Conservation (phyloP, 2,329 filamentous ascomycete species). For the Cercospora brassicicola region DNA sequence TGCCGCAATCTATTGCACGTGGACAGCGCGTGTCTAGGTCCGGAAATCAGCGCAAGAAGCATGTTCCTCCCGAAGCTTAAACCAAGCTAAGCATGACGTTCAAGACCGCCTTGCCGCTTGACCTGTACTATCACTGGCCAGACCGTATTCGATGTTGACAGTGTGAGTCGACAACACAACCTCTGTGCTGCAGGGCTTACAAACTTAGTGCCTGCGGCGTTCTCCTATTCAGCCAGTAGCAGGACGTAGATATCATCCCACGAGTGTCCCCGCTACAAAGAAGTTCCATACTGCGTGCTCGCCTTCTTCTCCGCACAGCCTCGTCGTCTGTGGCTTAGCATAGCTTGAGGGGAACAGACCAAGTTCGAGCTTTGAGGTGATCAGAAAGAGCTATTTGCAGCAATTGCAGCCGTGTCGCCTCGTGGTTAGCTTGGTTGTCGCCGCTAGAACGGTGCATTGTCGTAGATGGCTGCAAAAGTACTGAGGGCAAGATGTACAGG, state of each 20-base stretch:
- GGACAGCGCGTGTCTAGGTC: background rate
- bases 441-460: background rate
- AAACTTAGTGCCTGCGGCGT: background rate
- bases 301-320: slow-evolving; percentile 6
- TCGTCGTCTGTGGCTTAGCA: slow-evolving; percentile 8
- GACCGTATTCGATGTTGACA: background rate
- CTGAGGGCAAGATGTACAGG: background rate
- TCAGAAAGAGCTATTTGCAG: background rate
- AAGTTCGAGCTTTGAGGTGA: background rate
- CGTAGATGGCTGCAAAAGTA: background rate
- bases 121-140: background rate
- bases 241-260: background rate
- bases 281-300: background rate
- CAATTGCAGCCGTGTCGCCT: background rate
- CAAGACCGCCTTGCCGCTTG: background rate
- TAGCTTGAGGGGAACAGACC: background rate
- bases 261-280: background rate
- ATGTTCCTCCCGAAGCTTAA: slow-evolving; percentile 3
- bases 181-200: background rate
- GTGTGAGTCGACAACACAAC: background rate
- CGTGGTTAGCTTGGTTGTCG: background rate
- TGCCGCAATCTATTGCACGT: background rate
- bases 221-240: background rate
- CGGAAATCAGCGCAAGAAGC: background rate
- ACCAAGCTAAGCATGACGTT: slow-evolving; percentile 3